Base-by-base conservation (phyloP, 1,284 basidiomycete genomes). In the Ustilago trichophora region DNA sequence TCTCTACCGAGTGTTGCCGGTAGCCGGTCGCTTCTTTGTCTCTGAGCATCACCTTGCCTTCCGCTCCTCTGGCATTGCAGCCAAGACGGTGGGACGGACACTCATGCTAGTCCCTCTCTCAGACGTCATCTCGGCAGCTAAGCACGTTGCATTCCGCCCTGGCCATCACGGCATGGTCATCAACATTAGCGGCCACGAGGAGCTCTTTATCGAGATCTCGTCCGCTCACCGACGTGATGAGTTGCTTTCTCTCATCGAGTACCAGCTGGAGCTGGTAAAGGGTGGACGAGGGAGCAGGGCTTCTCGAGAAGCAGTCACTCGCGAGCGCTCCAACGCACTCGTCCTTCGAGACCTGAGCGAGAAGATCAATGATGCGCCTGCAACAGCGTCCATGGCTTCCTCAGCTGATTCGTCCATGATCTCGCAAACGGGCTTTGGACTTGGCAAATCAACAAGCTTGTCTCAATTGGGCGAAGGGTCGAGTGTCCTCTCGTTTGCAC, bases 81-180 rank as follows among this genome's bases (percentile, higher is more conserved):
- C 71, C 15, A 70, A 72, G 50, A 64, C 75, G 15, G 57, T 75
- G 10, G 74, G 76, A 0, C 41, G 70, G 18, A 78, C 73, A 13
- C 76, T 96, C 91, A 97, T 98, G 94, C 88, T 95, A 26, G 85
- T 98, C 16, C 95, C 95, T 6, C 87, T 96, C 50, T 87, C 87
- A 45, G 94, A 98, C 79, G 87, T 98, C 40, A 85, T 96, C 29
- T 87, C 91, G 11, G 86, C 88, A 8, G 91, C 96, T 81, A 89
- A 87, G 76, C 89, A 91, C 15, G 92, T 90, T 78, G 91, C 92
- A 0, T 91, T 92, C 76, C 88, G 91, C 12, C 92, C 93, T 77
- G 91, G 90, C 3, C 91, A 92, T 74, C 87, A 91, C 70, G 95
- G 93, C 7, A 86, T 98, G 18, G 88, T 92, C 25, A 85, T 98